Evolutionary conservation across 176 grass and related monocot species (phyloP).

Genomic region (Chloris gayana): DNA sequence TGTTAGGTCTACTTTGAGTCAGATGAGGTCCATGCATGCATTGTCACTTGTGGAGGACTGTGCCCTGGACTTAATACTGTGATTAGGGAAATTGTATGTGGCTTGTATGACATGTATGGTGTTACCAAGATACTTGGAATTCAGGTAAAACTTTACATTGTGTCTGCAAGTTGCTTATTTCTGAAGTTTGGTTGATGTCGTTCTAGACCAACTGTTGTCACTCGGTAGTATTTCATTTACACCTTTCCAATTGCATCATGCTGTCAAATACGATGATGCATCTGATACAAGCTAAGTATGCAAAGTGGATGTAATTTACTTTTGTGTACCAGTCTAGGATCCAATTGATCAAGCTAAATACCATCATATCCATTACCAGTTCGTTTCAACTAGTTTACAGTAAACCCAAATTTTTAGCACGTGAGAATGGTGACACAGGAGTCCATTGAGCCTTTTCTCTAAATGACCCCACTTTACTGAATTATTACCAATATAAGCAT

Average conservation of each 20-base stretch:
- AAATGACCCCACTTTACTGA: not conserved
- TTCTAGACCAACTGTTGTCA: not conserved
- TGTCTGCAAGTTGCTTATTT: not conserved
- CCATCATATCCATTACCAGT: not conserved
- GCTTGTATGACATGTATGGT: conserved; percentile 91
- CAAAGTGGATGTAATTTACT: not conserved
- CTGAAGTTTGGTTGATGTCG: not conserved
- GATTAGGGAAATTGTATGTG: conserved; percentile 97
- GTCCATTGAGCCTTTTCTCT: not conserved
- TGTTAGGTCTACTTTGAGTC: conserved; percentile 84
- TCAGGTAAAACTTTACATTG: conserved; percentile 51
- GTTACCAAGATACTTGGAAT: conserved; percentile 87
- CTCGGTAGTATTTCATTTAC: not conserved
- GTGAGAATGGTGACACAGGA: not conserved
- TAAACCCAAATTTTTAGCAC: not conserved
- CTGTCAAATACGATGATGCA: not conserved
- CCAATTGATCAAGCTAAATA: too few relatives aligned
- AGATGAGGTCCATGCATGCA: conserved; percentile 91
- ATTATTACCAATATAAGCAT: conserved; percentile 1
- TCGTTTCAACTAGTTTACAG: not conserved
- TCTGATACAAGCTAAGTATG: not conserved
- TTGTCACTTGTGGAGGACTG: conserved; percentile 96
- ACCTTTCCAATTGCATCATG: not conserved
- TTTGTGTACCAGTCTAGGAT: not conserved
- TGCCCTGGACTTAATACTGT: conserved; percentile 99